A percentile compares a stretch with the other conserved stretches of the same genome.
These are phyloP conservation scores for Yamadazyma dendronema DNA, from an alignment of 1,139 yeast species.

Conservation along the genomic window DNA sequence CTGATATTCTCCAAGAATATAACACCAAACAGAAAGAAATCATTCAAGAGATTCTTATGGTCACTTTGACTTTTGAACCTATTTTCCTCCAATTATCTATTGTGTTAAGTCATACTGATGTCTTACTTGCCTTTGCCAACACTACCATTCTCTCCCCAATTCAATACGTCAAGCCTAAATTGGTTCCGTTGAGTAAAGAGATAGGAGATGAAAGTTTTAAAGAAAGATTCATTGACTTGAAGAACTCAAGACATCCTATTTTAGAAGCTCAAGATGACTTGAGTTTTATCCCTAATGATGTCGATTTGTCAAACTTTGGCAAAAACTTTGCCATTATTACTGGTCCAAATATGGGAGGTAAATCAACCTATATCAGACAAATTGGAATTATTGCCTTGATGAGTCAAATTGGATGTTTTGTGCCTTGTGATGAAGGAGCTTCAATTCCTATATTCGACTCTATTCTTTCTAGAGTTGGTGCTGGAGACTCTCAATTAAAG, in stretches of 20 bases:
- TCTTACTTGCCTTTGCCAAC: conserved; percentile 80
- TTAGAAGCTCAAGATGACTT: conserved; percentile 89
- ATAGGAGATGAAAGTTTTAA: conserved; percentile 26
- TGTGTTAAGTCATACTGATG: conserved; percentile 75
- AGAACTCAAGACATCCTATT: conserved; percentile 88
- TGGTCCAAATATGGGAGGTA: conserved; percentile 99
- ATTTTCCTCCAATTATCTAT: conserved; percentile 68
- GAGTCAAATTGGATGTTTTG: conserved; percentile 92
- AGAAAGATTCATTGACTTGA: conserved; percentile 54
- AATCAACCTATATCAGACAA: conserved; percentile 90
- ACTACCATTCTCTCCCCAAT: conserved; percentile 81
- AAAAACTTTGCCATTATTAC: conserved; percentile 82
- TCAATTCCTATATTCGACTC: conserved; percentile 80
- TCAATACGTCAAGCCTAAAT: conserved; percentile 71
- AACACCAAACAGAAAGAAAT: conserved; percentile 71
- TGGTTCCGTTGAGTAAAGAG: conserved; percentile 46
- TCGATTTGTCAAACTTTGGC: conserved; percentile 39
- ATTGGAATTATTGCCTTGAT: conserved; percentile 84
- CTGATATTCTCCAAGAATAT: conserved; percentile 62
- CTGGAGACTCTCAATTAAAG: conserved; percentile 94
- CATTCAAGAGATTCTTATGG: conserved; percentile 76
- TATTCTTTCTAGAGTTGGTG: conserved; percentile 94
- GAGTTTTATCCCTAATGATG: conserved; percentile 85
- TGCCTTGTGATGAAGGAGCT: conserved; percentile 52
- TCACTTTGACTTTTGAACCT: conserved; percentile 77